phyloP scores from a whole-genome alignment of 305 asterid genomes.

The Coffea humblotiana region DNA sequence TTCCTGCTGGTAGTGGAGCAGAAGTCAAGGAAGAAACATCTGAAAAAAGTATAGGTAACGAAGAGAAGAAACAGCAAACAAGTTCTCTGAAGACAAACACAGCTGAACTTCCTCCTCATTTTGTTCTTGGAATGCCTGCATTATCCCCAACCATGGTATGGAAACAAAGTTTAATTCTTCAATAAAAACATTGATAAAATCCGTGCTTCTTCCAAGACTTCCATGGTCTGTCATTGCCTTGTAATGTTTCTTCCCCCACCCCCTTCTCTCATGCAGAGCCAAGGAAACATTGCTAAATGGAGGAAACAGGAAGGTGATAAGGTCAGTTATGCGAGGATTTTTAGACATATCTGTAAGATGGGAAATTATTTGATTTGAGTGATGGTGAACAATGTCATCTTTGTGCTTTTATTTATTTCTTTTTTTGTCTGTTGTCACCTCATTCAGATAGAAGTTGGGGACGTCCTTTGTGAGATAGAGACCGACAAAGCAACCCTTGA shows the following conservation, averaged over 20 bases:
- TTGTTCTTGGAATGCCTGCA: constrained; percentile 93
- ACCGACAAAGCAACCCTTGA: constrained; percentile 97
- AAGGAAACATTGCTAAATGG: constrained; percentile 91
- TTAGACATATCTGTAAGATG: constrained; percentile 19
- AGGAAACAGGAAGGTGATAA: constrained; percentile 92
- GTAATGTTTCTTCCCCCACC: background rate
- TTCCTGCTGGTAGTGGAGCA: constrained; percentile 45
- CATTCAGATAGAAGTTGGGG: constrained; percentile 93
- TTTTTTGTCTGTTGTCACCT: constrained; percentile 23
- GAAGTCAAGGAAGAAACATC: constrained; percentile 46
- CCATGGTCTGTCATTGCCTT: background rate
- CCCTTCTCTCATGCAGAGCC: constrained; percentile 51
- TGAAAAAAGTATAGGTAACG: constrained; percentile 41
- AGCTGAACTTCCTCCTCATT: constrained; percentile 90
- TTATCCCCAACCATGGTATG: constrained; percentile 96
- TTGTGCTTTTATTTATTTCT: background rate
- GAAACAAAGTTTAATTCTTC: background rate
- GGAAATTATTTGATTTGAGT: constrained; percentile 15
- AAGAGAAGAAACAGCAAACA: constrained; percentile 44
- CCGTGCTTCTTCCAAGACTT: background rate
- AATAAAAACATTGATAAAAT: background rate
- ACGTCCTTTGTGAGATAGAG: constrained; percentile 94
- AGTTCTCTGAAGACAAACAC: constrained; percentile 56
- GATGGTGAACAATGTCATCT: constrained; percentile 28
- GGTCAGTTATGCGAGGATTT: constrained; percentile 46